phyloP scores from a whole-genome alignment of 345 rosid genomes.

The Citrus glauca region DNA sequence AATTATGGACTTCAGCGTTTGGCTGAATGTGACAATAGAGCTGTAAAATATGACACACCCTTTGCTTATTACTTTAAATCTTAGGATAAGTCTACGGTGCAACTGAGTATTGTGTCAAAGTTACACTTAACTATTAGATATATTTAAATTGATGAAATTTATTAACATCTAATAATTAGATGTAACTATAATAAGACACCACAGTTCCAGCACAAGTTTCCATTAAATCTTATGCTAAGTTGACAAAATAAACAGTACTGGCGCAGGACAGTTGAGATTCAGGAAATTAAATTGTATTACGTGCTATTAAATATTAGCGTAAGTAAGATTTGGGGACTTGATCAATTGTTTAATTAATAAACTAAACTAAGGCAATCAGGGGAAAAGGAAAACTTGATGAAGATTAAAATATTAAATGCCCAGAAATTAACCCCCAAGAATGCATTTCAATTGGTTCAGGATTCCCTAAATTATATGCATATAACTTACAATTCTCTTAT shows the following conservation, averaged over 20 bases:
- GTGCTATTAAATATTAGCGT: not conserved
- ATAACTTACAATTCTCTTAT: rapidly evolving
- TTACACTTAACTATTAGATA: rapidly evolving
- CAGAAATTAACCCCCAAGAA: not conserved
- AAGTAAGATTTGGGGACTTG: not conserved
- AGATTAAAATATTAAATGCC: not conserved
- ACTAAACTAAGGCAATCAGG: not conserved
- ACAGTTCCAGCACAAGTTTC: rapidly evolving
- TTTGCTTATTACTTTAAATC: too few species aligned
- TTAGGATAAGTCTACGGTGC: too few species aligned
- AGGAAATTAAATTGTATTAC: not conserved
- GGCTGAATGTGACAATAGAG: too few species aligned
- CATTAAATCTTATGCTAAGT: too few species aligned
- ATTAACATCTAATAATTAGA: rapidly evolving
- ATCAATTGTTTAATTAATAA: not conserved
- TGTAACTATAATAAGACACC: too few species aligned
- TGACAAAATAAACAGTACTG: not conserved
- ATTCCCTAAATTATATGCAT: too few species aligned
- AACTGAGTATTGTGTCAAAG: too few species aligned
- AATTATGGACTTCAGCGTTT: too few species aligned
- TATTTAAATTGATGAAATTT: rapidly evolving
- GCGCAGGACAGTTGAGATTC: not conserved
- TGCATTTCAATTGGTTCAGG: too few species aligned
- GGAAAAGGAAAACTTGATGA: not conserved
- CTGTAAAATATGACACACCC: too few species aligned